Evolutionary conservation across 805 yeast species (phyloP).

Genomic region (Metschnikowia reukaufii): DNA sequence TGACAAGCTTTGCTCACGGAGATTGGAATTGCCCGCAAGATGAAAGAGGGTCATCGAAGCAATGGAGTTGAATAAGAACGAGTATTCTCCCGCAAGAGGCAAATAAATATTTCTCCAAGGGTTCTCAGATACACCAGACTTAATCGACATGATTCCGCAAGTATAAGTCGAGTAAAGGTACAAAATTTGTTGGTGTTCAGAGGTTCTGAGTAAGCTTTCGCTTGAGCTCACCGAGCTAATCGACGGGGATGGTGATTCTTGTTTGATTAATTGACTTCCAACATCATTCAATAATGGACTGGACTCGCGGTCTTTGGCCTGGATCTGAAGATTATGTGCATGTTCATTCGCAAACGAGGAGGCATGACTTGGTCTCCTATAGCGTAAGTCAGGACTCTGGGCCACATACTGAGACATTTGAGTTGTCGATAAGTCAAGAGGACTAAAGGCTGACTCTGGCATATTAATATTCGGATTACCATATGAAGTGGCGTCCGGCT

Average conservation of each 20-base stretch:
- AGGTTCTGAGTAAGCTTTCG: conserved; percentile 22
- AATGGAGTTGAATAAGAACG: conserved; percentile 60
- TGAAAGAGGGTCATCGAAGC: conserved; percentile 70
- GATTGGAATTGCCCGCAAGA: conserved; percentile 34
- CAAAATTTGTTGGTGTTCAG: conserved; percentile 39
- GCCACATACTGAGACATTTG: background rate
- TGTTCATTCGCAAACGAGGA: background rate
- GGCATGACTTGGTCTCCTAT: background rate
- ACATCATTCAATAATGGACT: conserved; percentile 8
- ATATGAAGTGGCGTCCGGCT: conserved; percentile 7
- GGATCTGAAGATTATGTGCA: background rate
- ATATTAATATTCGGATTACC: conserved; percentile 15
- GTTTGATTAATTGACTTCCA: conserved; percentile 10
- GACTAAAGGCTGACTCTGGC: conserved; percentile 25
- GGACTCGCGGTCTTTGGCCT: background rate
- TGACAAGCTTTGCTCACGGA: conserved; percentile 45
- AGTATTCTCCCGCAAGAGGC: conserved; percentile 55
- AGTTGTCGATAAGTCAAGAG: conserved; percentile 18
- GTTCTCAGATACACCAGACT: conserved; percentile 62
- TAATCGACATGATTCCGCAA: conserved; percentile 56
- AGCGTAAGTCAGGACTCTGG: background rate
- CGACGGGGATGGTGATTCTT: conserved; percentile 15
- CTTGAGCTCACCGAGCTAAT: conserved; percentile 8
- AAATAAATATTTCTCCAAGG: conserved; percentile 63
- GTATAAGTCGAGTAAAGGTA: conserved; percentile 37